Evolutionary conservation across 2,329 filamentous ascomycete species (phyloP), one percentile per base, ranked within the genome.

Genomic region (Penicillium olsonii): DNA sequence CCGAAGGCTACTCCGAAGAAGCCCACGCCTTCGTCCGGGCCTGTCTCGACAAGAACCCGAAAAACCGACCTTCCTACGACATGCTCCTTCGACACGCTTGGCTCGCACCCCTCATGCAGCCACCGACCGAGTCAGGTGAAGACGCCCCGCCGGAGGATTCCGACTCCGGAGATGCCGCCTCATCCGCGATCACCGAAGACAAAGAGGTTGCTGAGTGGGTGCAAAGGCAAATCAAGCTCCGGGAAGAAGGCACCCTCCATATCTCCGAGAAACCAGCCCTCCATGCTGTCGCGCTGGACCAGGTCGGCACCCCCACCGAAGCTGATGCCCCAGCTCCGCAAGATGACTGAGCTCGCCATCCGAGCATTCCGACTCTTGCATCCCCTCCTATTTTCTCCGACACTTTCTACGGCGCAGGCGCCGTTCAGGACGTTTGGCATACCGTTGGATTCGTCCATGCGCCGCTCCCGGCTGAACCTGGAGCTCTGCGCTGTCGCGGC

Each of bases 21-120:
- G 90, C 92, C 2, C 86, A 85, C 48, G 87, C 92, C 62, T 99
- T 99, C 73, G 92, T 99, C 19, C 80, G 82, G 33, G 87, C 87
- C 37, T 97, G 94, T 68, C 79, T 99, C 39, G 91, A 96, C 77
- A 99, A 99, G 71, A 87, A 90, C 18, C 90, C 94, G 8, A 88
- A 89, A 60, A 83, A 95, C 52, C 85, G 94, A n/a, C 92, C 92
- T n/a, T 94, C 88, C 0, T 99, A 99, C 68, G 84, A 87, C 43
- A 91, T 90, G 79, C 82, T 99, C 5, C 80, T 99, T 10, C 84
- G 90, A 62, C 92, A 97, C 66, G 84, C 89, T 22, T 99, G 94
- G 94, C 80, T 99, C 5, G 80, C 84, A 8, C 79, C 83, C 1
- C 77, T 96, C 31, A 82, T 86, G 55, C 88, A 91, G 59, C 89